Percentiles rank a stretch among this genome's conserved stretches.
Evolutionary conservation across 805 yeast species (phyloP).

Genomic region (Candida koratica): DNA sequence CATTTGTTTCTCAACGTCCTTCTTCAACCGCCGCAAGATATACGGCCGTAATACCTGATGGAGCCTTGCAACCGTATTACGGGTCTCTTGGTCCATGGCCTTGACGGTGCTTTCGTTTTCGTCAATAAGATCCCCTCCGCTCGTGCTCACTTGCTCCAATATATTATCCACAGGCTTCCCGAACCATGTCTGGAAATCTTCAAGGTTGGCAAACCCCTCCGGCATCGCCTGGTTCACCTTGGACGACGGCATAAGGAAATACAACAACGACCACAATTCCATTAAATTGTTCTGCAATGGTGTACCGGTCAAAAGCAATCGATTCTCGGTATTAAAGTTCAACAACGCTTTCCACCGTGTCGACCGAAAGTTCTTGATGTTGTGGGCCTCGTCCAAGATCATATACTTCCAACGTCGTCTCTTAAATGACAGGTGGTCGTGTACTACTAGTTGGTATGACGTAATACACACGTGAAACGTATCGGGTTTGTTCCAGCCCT

Average conservation of each 20-base stretch:
- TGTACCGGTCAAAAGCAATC: constrained; percentile 90
- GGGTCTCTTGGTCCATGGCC: constrained; percentile 68
- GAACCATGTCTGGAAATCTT: constrained; percentile 97
- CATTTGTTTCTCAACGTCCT: constrained; percentile 98
- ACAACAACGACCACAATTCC: constrained; percentile 93
- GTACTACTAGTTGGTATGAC: constrained; percentile 95
- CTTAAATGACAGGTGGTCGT: constrained; percentile 90
- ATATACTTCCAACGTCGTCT: constrained; percentile 93
- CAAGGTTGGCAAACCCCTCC: constrained; percentile 92
- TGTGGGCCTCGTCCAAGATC: constrained; percentile 98
- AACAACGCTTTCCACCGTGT: constrained; percentile 95
- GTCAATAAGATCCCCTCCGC: constrained; percentile 46
- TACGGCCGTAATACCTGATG: constrained; percentile 95
- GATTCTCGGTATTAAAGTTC: constrained; percentile 87
- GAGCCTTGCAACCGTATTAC: constrained; percentile 76
- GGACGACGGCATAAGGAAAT: constrained; percentile 92
- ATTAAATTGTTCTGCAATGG: constrained; percentile 93
- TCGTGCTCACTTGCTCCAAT: constrained; percentile 60
- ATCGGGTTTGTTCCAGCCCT: constrained; percentile 96
- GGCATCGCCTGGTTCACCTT: constrained; percentile 73
- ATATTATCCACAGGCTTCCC: constrained; percentile 95
- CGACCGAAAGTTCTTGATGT: constrained; percentile 92
- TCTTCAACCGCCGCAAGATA: constrained; percentile 82
- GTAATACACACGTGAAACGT: constrained; percentile 96
- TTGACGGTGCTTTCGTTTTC: constrained; percentile 34